Base-by-base conservation (phyloP, 2,329 filamentous ascomycete species). In the Lachnellula subtilissima region DNA sequence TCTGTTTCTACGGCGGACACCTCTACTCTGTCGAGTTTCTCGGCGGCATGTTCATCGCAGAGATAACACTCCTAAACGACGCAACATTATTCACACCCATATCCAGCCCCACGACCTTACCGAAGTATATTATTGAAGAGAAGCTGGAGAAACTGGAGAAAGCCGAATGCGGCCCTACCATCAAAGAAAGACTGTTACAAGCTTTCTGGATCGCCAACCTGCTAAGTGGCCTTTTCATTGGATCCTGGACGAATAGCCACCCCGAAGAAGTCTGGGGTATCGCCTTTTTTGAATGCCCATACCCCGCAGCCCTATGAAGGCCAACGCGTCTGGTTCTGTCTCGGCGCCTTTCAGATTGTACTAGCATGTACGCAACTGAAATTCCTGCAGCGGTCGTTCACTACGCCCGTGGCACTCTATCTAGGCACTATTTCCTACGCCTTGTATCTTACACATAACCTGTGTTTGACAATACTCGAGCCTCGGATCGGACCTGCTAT, bases 361-460 rank as follows among this genome's bases (percentile, higher is more conserved):
- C 36, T 59, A 8, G 65, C 65, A 2, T 66, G 61, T 42, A 66
- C 72, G 17, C 73, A 75, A 45, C 59, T 76, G 37, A 60, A 58
- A 32, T 63, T 54, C 54, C 58, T 76, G 54, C 75, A 75, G 57
- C 63, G 63, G 3, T 73, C 77, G 28, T 79, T 83, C 64, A 77
- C 76, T 53, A 73, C 72, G 2, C 66, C 71, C 0, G 59, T 79
- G 12, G 76, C 78, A 12, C 80, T 81, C 61, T 85, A 84, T 64
- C 75, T 81, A 19, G 82, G 78, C 12, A 74, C 75, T 25, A 78
- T 84, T 58, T 82, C 78, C 54, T 85, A 79, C 59, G 77, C 81
- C 3, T 72, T 85, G 3, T 84, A 85, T 61, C 72, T 85, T 6
- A 75, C 79, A n/a, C 81, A 84, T 62, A 81, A 81, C 0, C 75